Evolutionary conservation across 768 basidiomycete species (phyloP).

Genomic region (Chiua virens): DNA sequence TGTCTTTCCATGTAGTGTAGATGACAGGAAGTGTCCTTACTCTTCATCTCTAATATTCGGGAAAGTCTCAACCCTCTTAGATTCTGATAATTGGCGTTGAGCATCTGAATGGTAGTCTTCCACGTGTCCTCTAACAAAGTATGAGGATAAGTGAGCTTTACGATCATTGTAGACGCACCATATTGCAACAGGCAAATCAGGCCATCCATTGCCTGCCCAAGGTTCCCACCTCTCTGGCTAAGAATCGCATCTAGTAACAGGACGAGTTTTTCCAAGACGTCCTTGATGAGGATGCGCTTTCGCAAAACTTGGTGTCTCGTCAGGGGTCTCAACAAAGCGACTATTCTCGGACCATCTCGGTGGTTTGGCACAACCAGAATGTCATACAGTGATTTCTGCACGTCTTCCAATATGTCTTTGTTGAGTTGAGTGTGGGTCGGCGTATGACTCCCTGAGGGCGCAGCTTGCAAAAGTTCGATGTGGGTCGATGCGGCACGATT

Average conservation of each 20-base stretch:
- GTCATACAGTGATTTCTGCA: conserved; percentile 8
- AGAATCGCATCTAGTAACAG: conserved; percentile 13
- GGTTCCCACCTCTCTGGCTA: background rate
- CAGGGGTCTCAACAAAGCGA: conserved; percentile 21
- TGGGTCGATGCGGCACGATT: too few species aligned
- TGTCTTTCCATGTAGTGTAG: background rate
- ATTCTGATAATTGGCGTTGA: background rate
- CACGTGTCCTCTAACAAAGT: too few species aligned
- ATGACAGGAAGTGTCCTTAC: background rate
- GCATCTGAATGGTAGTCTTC: conserved; percentile 2
- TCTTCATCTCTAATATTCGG: conserved; percentile 10
- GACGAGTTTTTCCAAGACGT: conserved; percentile 12
- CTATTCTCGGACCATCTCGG: conserved; percentile 16
- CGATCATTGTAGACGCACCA: too few species aligned
- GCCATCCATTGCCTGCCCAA: too few species aligned
- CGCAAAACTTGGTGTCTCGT: conserved; percentile 16
- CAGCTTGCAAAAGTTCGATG: too few species aligned
- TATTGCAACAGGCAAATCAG: too few species aligned
- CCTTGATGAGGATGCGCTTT: conserved; percentile 10
- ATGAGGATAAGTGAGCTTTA: too few species aligned
- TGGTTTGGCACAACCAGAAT: conserved; percentile 15
- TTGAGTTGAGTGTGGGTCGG: background rate
- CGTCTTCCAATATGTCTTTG: conserved; percentile 7
- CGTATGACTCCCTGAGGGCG: too few species aligned
- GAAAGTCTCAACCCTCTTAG: conserved; percentile 7